Evolutionary conservation across 352 stramenopile species (phyloP).

Genomic region (Discostella stelligera): DNA sequence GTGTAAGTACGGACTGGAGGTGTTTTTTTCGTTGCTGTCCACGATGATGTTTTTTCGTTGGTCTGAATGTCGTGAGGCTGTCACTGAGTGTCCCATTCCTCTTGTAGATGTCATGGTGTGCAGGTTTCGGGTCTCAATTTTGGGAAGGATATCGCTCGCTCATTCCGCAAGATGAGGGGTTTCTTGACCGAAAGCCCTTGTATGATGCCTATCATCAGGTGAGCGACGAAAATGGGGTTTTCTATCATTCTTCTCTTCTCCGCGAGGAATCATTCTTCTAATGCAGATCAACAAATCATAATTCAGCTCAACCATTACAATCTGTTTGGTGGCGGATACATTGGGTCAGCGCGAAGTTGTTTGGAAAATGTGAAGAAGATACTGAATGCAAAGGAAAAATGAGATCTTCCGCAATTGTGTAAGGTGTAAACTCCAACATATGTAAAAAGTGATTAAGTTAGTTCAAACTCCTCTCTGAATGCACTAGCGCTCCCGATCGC

Average conservation of each 20-base stretch:
- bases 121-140: slow-evolving; percentile 71
- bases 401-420: background rate
- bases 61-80: too few relatives aligned
- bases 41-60: too few relatives aligned
- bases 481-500: background rate
- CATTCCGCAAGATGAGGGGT: slow-evolving; percentile 68
- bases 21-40: slow-evolving; percentile 10
- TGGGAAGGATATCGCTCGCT: slow-evolving; percentile 80
- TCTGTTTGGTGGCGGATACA: slow-evolving; percentile 84
- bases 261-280: background rate
- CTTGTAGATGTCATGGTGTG: slow-evolving; percentile 73
- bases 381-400: slow-evolving; percentile 25
- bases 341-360: slow-evolving; percentile 42
- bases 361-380: slow-evolving; percentile 43
- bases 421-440: too few relatives aligned
- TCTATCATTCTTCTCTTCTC: background rate
- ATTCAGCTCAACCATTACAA: slow-evolving; percentile 83
- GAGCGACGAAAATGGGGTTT: background rate
- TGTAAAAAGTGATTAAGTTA: slow-evolving; percentile 2
- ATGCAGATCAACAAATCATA: background rate
- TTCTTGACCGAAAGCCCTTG: slow-evolving; percentile 76
- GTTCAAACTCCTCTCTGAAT: slow-evolving; percentile 3
- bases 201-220: slow-evolving; percentile 87
- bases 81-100: too few relatives aligned
- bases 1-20: slow-evolving; percentile 26